Conservation (phyloP, 345 rosid genomes). For the Geranium rotundifolium region DNA sequence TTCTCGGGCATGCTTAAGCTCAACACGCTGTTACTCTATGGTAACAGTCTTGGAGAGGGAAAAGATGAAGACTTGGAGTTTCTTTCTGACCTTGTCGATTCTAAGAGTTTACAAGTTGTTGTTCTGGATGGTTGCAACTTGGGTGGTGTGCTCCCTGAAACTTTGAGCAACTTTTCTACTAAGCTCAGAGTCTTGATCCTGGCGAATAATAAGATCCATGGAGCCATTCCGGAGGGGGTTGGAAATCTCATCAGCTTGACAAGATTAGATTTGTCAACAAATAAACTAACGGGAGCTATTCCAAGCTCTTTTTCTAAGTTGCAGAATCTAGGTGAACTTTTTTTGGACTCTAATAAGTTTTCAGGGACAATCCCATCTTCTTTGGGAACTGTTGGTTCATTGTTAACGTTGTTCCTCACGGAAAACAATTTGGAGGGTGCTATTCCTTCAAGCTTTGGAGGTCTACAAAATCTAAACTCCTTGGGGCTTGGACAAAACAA, state of each 20-base stretch:
- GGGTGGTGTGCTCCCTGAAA: background rate
- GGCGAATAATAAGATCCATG: background rate
- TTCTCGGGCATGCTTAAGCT: conserved; percentile 2
- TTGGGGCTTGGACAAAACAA: conserved; percentile 8
- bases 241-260: background rate
- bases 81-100: background rate
- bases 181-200: background rate
- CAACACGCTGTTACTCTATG: background rate
- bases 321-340: conserved; percentile 4
- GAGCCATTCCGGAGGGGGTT: background rate
- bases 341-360: background rate
- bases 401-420: background rate
- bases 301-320: conserved; percentile 7
- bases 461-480: background rate
- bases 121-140: fast-evolving
- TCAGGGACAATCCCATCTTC: conserved; percentile 4
- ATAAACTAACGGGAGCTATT: conserved; percentile 1
- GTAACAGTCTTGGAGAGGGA: conserved; percentile 4
- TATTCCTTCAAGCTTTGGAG: conserved; percentile 2
- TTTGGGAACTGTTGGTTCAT: conserved; percentile 5
- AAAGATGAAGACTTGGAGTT: background rate
- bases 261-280: background rate
- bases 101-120: background rate
- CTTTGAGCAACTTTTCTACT: background rate
- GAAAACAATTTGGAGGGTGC: conserved; percentile 5